Base-by-base conservation (phyloP, 345 rosid genomes). In the Syzygium jambos region DNA sequence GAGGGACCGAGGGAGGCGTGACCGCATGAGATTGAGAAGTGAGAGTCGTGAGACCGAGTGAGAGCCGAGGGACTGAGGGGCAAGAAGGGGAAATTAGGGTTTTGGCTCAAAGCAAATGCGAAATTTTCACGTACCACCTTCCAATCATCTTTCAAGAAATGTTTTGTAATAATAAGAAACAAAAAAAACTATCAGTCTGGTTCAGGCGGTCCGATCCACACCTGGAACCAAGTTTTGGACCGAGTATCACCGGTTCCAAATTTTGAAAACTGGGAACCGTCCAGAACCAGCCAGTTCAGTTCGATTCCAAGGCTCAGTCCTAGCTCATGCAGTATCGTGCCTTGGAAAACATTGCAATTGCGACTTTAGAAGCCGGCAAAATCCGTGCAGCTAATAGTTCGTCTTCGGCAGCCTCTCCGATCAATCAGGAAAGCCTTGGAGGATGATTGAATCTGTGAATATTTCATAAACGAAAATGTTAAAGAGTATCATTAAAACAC, bases 231-330 rank as follows among this genome's bases (percentile, higher is more conserved):
- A 5, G 46, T 43, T 5, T 43, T 43, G 46, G 15, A 57, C 65
- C 15, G 11, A 57, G 0, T 57, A 57, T 57, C 11, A 57, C 14
- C 27, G 5, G 12, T 57, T 57, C 3, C 29, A 25, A 57, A 57
- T 25, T 57, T 57, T 25, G 5, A 6, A 29, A 57, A 11, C 11
- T 1, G 15, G 3, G 29, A 57, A 57, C 14, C 11, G 0, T 1
- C 15, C 1, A 25, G 15, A 57, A 25, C 1, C 0, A 0, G 5
- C 27, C 11, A 14, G 27, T 59, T 59, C 0, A 14, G 15, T 59
- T 6, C 6, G 7, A 27, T 11, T 11, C 30, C 15, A 5, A 59
- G 27, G 30, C 29, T 59, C 7, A 59, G 46, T 3, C 7, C 3
- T 25, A 11, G 15, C 15, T 1, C 3, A 2, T 27, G 65, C 30